These are phyloP conservation scores for Aspergillus mulundensis DNA, from an alignment of 495 filamentous ascomycete species.

Conservation along the genomic window DNA sequence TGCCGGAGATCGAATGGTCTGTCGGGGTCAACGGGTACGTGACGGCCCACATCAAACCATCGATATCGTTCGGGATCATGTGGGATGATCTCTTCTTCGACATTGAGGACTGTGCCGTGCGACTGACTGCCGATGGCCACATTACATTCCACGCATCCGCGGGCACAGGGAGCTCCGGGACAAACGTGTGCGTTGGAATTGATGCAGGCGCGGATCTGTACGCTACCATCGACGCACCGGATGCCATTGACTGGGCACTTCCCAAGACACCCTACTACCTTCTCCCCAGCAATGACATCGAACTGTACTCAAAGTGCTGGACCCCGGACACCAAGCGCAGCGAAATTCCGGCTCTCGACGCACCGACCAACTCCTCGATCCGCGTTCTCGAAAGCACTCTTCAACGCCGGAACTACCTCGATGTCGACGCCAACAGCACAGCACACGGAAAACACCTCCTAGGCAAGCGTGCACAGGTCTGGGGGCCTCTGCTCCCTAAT, in stretches of 20 bases:
- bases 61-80: conserved; percentile 5
- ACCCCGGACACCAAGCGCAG: background rate
- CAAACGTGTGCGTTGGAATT: conserved; percentile 2
- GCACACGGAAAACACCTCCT: background rate
- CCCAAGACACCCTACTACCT: conserved; percentile 1
- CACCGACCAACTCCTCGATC: background rate
- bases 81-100: background rate
- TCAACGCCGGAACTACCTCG: background rate
- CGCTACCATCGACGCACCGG: conserved; percentile 4
- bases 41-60: conserved; percentile 6
- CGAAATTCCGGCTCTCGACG: background rate
- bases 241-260: conserved; percentile 2
- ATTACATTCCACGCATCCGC: conserved; percentile 8
- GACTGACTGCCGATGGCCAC: conserved; percentile 5
- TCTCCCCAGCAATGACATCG: background rate
- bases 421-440: background rate
- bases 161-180: background rate
- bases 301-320: background rate
- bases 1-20: conserved; percentile 1
- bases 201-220: conserved; percentile 8
- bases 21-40: conserved; percentile 2
- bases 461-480: conserved; percentile 4
- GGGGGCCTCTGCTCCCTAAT: conserved; percentile 3
- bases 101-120: conserved; percentile 5
- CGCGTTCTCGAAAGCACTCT: no score